These are phyloP conservation scores for Suillus discolor DNA, from an alignment of 768 basidiomycete genomes.

Conservation along the genomic window DNA sequence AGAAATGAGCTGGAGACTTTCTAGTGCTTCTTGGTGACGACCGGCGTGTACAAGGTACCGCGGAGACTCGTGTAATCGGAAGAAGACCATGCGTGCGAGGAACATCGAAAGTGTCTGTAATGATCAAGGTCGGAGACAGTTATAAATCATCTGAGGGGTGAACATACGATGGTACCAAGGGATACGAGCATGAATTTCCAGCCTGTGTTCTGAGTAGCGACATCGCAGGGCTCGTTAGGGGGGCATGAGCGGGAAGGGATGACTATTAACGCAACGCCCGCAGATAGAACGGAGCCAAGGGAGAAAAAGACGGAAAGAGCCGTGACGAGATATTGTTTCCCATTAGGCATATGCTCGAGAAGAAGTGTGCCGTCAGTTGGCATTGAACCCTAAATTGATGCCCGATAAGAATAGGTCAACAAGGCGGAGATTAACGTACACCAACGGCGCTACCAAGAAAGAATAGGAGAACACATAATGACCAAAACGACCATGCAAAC, in stretches of 20 bases:
- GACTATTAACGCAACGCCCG: constrained; percentile 75
- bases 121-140: constrained; percentile 6
- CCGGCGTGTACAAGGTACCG: constrained; percentile 91
- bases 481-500: constrained; percentile 65
- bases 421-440: constrained; percentile 46
- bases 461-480: constrained; percentile 79
- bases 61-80: constrained; percentile 93
- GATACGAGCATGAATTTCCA: constrained; percentile 86
- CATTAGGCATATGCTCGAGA: constrained; percentile 89
- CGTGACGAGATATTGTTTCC: constrained; percentile 91
- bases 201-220: constrained; percentile 71
- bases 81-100: constrained; percentile 82
- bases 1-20: constrained; percentile 82
- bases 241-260: constrained; percentile 78
- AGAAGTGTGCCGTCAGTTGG: constrained; percentile 94
- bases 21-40: constrained; percentile 79
- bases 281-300: constrained; percentile 84
- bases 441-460: constrained; percentile 93
- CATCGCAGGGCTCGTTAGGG: constrained; percentile 57
- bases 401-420: constrained; percentile 4
- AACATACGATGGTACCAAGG: constrained; percentile 81
- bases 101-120: constrained; percentile 86
- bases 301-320: constrained; percentile 96
- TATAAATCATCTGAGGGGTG: constrained; percentile 7
- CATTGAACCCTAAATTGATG: constrained; percentile 77